A percentile compares a stretch with the other conserved stretches of the same genome.
phyloP scores from a whole-genome alignment of 1,284 basidiomycete genomes.

The Ceratobasidium sp. region DNA sequence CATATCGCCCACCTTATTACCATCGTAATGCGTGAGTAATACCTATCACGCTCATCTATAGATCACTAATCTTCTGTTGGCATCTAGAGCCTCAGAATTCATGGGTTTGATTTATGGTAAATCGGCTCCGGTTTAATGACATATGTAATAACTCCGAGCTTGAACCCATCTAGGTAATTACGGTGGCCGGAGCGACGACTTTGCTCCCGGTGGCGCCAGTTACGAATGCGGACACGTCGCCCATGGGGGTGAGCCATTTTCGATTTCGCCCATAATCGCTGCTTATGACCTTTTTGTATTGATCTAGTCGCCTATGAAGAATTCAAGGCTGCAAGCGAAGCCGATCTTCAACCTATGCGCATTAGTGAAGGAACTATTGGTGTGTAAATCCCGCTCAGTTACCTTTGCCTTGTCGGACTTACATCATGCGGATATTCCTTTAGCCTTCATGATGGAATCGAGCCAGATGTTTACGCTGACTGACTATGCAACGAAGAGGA shows the following conservation, averaged over 20 bases:
- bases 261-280: background rate
- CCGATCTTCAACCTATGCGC: constrained; percentile 62
- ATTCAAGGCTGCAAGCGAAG: constrained; percentile 64
- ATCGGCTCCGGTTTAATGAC: background rate
- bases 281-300: background rate
- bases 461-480: constrained; percentile 70
- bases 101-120: constrained; percentile 68
- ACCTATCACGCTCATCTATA: constrained; percentile 36
- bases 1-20: constrained; percentile 57
- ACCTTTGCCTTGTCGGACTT: background rate
- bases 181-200: constrained; percentile 68
- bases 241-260: constrained; percentile 24
- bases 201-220: constrained; percentile 67
- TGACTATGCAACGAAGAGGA: constrained; percentile 68
- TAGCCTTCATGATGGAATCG: constrained; percentile 74
- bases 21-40: constrained; percentile 48
- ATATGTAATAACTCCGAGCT: background rate
- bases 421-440: background rate
- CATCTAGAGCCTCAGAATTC: constrained; percentile 58
- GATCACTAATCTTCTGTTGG: background rate
- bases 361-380: constrained; percentile 66
- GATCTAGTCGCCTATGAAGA: constrained; percentile 63
- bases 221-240: constrained; percentile 57
- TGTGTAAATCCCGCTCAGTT: constrained; percentile 48
- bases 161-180: constrained; percentile 52